Conservation (phyloP, 352 stramenopile species). For the Phytophthora ramorum region DNA sequence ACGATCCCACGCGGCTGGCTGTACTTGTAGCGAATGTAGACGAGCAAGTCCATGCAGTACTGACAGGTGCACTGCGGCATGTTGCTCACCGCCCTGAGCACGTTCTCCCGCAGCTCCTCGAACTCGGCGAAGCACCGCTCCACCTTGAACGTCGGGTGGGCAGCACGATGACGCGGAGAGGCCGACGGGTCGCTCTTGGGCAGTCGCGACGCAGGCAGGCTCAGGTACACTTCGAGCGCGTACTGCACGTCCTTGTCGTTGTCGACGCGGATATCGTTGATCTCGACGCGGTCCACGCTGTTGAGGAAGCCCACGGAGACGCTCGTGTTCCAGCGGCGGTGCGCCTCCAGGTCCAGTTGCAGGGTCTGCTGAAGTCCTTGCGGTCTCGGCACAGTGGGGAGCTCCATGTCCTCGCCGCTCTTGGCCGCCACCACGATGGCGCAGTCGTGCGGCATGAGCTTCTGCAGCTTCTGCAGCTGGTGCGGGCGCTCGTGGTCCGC, state of each 20-base stretch:
- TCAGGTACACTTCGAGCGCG: slow-evolving; percentile 50
- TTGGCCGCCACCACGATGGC: slow-evolving; percentile 28
- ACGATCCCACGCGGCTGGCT: slow-evolving; percentile 41
- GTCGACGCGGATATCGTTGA: slow-evolving; percentile 36
- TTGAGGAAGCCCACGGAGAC: slow-evolving; percentile 48
- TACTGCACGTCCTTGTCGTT: slow-evolving; percentile 44
- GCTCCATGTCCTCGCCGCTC: slow-evolving; percentile 20
- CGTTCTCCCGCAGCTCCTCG: slow-evolving; percentile 50
- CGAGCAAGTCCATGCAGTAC: slow-evolving; percentile 49
- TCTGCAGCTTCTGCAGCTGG: slow-evolving; percentile 35
- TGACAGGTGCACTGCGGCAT: slow-evolving; percentile 44
- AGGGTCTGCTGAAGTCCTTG: slow-evolving; percentile 32
- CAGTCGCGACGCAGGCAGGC: slow-evolving; percentile 39
- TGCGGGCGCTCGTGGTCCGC: slow-evolving; percentile 22
- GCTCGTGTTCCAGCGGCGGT: slow-evolving; percentile 44
- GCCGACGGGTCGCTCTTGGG: slow-evolving; percentile 29
- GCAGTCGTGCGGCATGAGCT: slow-evolving; percentile 44
- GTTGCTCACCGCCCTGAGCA: slow-evolving; percentile 38
- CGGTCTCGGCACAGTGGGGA: slow-evolving; percentile 20
- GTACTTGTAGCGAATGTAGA: slow-evolving; percentile 52
- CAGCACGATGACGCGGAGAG: slow-evolving; percentile 1
- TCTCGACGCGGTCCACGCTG: slow-evolving; percentile 55
- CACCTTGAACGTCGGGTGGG: slow-evolving; percentile 45
- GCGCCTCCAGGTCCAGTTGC: slow-evolving; percentile 40
- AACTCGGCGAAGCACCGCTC: slow-evolving; percentile 65